phyloP scores from a whole-genome alignment of 768 basidiomycete species.

The Candolleomyces efflorescens region DNA sequence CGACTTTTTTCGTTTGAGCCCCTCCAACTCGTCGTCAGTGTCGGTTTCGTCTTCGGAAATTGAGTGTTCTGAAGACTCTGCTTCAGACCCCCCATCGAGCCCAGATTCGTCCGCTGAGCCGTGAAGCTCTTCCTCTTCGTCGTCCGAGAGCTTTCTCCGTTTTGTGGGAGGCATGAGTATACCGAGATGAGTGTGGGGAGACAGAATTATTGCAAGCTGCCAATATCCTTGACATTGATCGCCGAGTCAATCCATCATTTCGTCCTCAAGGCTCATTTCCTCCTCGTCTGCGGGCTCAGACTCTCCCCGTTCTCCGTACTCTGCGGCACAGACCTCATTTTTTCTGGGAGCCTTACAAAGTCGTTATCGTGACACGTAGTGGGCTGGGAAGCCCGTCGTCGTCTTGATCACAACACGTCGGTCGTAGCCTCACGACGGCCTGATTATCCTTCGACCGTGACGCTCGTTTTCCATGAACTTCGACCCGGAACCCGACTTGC shows the following conservation, averaged over 20 bases:
- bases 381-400: background rate
- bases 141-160: constrained; percentile 42
- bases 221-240: constrained; percentile 3
- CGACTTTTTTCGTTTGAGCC: constrained; percentile 57
- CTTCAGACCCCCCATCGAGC: constrained; percentile 16
- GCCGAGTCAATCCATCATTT: constrained; percentile 5
- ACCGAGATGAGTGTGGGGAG: constrained; percentile 6
- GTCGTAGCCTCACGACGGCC: background rate
- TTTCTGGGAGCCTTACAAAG: background rate
- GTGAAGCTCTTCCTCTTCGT: constrained; percentile 14
- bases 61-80: constrained; percentile 18
- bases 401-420: background rate
- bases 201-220: constrained; percentile 4
- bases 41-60: constrained; percentile 21
- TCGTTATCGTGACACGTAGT: background rate
- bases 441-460: constrained; percentile 9
- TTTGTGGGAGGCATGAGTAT: constrained; percentile 47
- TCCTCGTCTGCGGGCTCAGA: constrained; percentile 2
- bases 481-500: constrained; percentile 73
- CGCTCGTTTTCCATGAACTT: constrained; percentile 41
- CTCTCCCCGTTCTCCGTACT: background rate
- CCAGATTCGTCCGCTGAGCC: constrained; percentile 2
- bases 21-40: constrained; percentile 64
- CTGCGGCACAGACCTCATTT: background rate
- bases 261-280: background rate